phyloP scores from a whole-genome alignment of 768 basidiomycete genomes.

The Hemileccinum rubropunctum region DNA sequence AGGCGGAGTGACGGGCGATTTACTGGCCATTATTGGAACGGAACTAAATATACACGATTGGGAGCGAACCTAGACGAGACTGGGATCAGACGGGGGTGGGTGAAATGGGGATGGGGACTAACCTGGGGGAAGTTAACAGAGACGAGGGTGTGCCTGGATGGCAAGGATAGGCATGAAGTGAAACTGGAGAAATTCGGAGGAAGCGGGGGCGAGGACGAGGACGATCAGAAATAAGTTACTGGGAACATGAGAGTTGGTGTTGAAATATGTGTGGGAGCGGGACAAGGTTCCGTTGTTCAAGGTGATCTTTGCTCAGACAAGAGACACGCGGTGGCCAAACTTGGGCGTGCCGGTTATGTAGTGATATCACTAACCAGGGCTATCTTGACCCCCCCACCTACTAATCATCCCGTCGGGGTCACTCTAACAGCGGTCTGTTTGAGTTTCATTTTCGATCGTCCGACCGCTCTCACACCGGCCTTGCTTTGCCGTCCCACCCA shows the following conservation, averaged over 20 bases:
- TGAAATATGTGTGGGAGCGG: slow-evolving; percentile 31
- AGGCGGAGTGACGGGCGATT: slow-evolving; percentile 26
- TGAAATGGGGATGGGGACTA: background rate
- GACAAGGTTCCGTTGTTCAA: slow-evolving; percentile 20
- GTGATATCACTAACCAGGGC: background rate
- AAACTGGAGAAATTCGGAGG: background rate
- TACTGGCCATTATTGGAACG: slow-evolving; percentile 36
- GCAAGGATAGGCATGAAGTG: slow-evolving; percentile 30
- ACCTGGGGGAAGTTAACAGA: slow-evolving; percentile 11
- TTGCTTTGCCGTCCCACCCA: slow-evolving; percentile 14
- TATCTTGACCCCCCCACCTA: slow-evolving; percentile 1
- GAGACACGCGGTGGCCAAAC: slow-evolving; percentile 25
- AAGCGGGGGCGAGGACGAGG: slow-evolving; percentile 3
- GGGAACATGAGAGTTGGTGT: slow-evolving; percentile 26
- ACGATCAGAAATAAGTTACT: slow-evolving; percentile 29
- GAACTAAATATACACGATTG: slow-evolving; percentile 36
- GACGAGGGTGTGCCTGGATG: slow-evolving; percentile 16
- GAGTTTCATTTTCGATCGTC: slow-evolving; percentile 29
- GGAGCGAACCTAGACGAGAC: slow-evolving; percentile 16
- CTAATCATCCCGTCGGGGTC: slow-evolving; percentile 19
- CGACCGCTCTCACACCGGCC: slow-evolving; percentile 29
- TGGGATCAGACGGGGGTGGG: slow-evolving; percentile 1
- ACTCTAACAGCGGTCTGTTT: slow-evolving; percentile 28
- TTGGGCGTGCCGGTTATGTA: slow-evolving; percentile 6
- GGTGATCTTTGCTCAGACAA: slow-evolving; percentile 24